Evolutionary conservation across 805 yeast species (phyloP), one percentile per base, ranked within the genome.

Genomic region (Ogataea pignaliae): DNA sequence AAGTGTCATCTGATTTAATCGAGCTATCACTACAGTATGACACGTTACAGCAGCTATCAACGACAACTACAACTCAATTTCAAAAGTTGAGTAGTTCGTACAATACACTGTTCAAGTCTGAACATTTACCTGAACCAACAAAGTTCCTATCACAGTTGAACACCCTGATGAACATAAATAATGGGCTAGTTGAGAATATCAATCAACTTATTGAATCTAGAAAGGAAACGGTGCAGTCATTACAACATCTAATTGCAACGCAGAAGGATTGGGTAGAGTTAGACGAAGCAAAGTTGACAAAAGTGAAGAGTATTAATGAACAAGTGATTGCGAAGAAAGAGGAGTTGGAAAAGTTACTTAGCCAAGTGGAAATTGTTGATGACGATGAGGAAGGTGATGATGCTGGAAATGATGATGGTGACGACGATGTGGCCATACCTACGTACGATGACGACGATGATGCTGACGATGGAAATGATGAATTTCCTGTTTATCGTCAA

Each of bases 251-350:
- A 18, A 48, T 64, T 2, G 47, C 51, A 8, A 53, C 57, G 3
- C 64, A 65, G 38, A 54, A 58, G 36, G 67, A 65, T 18, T 60
- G 66, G 63, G 44, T 58, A 8, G 44, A 55, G 18, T 43, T 60
- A n/a, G 60, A 60, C 36, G 45, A 53, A 15, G 44, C 46, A 8
- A 58, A 57, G 40, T 35, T 59, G 14, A 37, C 36, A n/a, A 49
- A 53, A 21, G 47, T 57, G 34, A 40, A 43, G 6, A 34, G 47
- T n/a, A 60, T 51, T 45, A 42, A 37, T 4, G 36, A 13, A 12
- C 40, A 46, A 16, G 54, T 59, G 10, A 40, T 13, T n/a, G 45
- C 42, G 18, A 56, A 57, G 32, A 53, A 52, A 41, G 36, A 39
- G 14, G 68, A 62, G 40, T 50, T 64, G 31, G 56, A 59, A 40